Evolutionary conservation across 305 asterid species (phyloP), one percentile per base, ranked within the genome.

Genomic region (Salvia sclarea): DNA sequence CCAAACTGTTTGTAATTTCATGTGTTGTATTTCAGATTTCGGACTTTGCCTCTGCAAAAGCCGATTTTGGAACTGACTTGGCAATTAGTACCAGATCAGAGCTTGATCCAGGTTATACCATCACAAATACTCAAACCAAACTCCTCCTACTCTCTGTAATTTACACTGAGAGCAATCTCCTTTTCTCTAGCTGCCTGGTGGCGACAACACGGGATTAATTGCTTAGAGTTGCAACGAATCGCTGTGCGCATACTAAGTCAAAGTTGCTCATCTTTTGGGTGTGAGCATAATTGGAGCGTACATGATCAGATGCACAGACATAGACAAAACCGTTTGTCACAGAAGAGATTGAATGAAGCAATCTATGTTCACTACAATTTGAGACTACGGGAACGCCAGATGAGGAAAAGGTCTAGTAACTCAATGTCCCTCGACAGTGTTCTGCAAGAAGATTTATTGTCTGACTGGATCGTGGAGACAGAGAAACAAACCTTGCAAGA

Each of bases 1-100:
- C 48, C 55, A 35, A 61, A 62, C n/a, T 10, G 37, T 63, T 48
- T 73, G 70, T 62, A 13, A 61, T 40, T 37, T 13, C 52, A 14
- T 60, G n/a, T 73, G 54, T n/a, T 53, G 61, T 48, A n/a, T 61
- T 73, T 56, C 92, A 92, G 98, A 92, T 89, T 66, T 87, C 96
- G 37, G 98, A 92, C 74, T 92, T 92, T 45, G 83, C 82, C 24
- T 76, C 98, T 71, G 96, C 98, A 38, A 89, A 87, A 82, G 98
- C 96, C 75, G 98, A 92, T 86, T 92, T 92, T 76, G 96, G 96
- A 74, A 92, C 98, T 45, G 98, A 92, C 77, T 79, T 92, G 92
- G 98, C 98, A 17, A 85, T 92, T 63, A 86, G 89, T 67, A 89
- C 98, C 72, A 84, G 98, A 84, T 76, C 86, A 62, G 96, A 83